Evolutionary conservation across 1,284 basidiomycete genomes (phyloP).

Genomic region (Moesziomyces sp.): DNA sequence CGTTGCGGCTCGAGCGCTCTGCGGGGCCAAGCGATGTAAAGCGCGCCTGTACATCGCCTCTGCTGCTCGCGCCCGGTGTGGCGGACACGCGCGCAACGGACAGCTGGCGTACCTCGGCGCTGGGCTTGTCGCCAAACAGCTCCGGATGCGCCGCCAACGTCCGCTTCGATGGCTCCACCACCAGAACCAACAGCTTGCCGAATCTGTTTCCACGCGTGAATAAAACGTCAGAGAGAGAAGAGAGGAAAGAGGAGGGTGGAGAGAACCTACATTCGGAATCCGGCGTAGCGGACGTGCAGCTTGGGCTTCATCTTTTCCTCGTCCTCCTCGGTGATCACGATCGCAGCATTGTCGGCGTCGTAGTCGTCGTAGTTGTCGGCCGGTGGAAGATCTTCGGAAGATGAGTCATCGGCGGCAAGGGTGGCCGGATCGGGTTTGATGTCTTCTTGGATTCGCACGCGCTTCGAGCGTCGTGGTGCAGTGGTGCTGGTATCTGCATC

Average conservation of each 20-base stretch:
- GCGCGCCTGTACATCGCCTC: constrained; percentile 26
- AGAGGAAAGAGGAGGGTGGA: neutral
- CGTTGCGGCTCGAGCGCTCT: constrained; percentile 36
- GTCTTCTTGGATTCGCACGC: constrained; percentile 33
- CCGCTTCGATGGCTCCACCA: constrained; percentile 51
- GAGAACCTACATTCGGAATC: constrained; percentile 45
- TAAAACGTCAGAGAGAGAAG: neutral
- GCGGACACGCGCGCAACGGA: constrained; percentile 40
- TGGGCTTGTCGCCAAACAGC: constrained; percentile 43
- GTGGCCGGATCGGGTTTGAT: constrained; percentile 22
- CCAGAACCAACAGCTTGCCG: constrained; percentile 59
- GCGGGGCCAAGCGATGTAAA: constrained; percentile 44
- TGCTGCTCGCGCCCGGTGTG: constrained; percentile 20
- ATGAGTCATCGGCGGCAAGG: neutral
- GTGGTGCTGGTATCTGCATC: neutral
- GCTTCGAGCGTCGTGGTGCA: constrained; percentile 25
- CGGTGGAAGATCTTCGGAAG: neutral
- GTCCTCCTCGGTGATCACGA: constrained; percentile 44
- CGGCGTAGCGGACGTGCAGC: constrained; percentile 45
- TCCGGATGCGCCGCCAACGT: constrained; percentile 43
- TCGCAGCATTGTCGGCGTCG: constrained; percentile 12
- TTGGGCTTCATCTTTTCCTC: constrained; percentile 53
- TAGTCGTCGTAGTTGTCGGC: constrained; percentile 3
- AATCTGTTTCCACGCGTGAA: constrained; percentile 33
- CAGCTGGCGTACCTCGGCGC: constrained; percentile 47